A percentile compares a stretch with the other conserved stretches of the same genome.
phyloP scores from a whole-genome alignment of 1,284 basidiomycete genomes.

The Takashimella tepidaria region DNA sequence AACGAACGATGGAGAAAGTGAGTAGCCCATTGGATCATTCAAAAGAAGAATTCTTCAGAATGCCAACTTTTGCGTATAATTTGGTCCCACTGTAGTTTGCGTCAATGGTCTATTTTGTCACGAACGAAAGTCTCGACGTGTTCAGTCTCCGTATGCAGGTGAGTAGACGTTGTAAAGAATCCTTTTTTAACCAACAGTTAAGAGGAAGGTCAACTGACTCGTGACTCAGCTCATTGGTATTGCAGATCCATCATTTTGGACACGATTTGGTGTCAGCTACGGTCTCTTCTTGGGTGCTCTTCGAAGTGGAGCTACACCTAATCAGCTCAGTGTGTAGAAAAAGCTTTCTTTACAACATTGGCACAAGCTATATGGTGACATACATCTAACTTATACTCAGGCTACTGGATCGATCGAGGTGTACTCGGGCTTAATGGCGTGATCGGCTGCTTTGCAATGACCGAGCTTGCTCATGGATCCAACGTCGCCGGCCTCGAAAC shows the following conservation, averaged over 20 bases:
- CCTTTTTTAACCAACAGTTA: background rate
- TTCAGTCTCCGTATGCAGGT: conserved; percentile 55
- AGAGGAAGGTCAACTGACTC: too few relatives aligned
- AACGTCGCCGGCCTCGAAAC: conserved; percentile 58
- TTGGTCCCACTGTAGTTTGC: conserved; percentile 31
- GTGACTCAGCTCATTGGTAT: conserved; percentile 38
- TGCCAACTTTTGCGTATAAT: background rate
- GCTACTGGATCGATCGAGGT: conserved; percentile 56
- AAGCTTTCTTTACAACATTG: conserved; percentile 4
- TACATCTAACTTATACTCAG: conserved; percentile 42
- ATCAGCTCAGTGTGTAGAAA: conserved; percentile 40
- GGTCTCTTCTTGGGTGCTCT: conserved; percentile 53
- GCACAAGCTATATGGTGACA: conserved; percentile 19
- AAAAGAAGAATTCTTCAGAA: too few relatives aligned
- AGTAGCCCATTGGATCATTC: conserved; percentile 1
- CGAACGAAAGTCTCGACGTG: conserved; percentile 49
- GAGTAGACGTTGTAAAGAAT: conserved; percentile 23
- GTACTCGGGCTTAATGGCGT: conserved; percentile 54
- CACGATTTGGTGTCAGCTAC: conserved; percentile 54
- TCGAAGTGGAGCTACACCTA: conserved; percentile 45
- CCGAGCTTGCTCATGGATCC: conserved; percentile 50
- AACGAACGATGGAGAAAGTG: conserved; percentile 51
- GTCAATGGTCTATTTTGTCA: conserved; percentile 51
- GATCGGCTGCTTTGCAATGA: conserved; percentile 58
- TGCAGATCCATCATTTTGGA: conserved; percentile 56